phyloP scores from a whole-genome alignment of 192 early-diverging fungal species.

The Podila clonocystis region DNA sequence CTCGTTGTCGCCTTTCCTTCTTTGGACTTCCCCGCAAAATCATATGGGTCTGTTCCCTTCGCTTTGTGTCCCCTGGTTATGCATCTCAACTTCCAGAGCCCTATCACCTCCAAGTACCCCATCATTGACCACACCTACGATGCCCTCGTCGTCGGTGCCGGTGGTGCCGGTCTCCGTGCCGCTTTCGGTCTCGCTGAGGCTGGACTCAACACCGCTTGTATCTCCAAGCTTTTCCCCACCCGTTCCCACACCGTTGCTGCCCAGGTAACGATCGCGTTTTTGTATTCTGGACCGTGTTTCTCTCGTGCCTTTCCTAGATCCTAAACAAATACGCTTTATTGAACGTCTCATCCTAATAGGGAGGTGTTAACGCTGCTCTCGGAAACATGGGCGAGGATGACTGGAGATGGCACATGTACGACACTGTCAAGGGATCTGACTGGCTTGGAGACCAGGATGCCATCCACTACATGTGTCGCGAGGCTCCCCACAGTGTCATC shows the following conservation, averaged over 20 bases:
- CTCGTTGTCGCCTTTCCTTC: slow-evolving; percentile 19
- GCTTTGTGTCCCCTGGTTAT: not conserved
- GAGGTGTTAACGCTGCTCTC: slow-evolving; percentile 99
- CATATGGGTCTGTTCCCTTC: not conserved
- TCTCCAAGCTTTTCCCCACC: slow-evolving; percentile 98
- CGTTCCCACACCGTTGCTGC: slow-evolving; percentile 99
- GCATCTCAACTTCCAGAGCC: slow-evolving; percentile 42
- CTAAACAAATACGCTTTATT: not conserved
- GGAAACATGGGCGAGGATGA: slow-evolving; percentile 99
- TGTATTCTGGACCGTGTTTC: not conserved
- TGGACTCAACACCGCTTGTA: slow-evolving; percentile 97
- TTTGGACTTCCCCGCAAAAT: slow-evolving; percentile 47
- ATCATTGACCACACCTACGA: slow-evolving; percentile 99
- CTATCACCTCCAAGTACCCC: slow-evolving; percentile 83
- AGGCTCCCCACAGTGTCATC: slow-evolving; percentile 94
- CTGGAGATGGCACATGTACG: slow-evolving; percentile 99
- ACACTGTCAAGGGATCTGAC: slow-evolving; percentile 98
- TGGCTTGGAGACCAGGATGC: slow-evolving; percentile 99
- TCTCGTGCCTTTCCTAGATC: not conserved
- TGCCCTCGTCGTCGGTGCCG: slow-evolving; percentile 98
- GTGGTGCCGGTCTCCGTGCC: slow-evolving; percentile 97
- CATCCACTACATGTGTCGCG: slow-evolving; percentile 99
- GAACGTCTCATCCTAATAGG: slow-evolving; percentile 54
- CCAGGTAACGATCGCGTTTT: slow-evolving; percentile 62
- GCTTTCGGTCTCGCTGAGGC: slow-evolving; percentile 96